Evolutionary conservation across 495 filamentous ascomycete species (phyloP).

Genomic region (Penicillium odoratum): DNA sequence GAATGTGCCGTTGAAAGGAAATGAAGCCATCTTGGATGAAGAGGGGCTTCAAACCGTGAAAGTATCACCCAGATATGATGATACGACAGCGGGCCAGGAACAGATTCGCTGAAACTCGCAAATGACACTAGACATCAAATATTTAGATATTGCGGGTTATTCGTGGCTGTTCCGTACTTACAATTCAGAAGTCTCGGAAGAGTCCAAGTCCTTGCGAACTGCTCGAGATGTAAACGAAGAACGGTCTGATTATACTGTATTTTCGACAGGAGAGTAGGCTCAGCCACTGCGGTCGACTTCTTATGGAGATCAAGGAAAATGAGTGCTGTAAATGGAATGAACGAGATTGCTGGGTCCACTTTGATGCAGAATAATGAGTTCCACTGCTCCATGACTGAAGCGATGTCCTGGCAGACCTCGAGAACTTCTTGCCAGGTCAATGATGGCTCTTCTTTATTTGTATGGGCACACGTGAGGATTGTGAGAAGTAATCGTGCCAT

Average conservation of each 20-base stretch:
- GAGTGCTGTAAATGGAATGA: conserved; percentile 20
- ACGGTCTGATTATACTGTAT: conserved; percentile 17
- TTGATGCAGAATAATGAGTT: conserved; percentile 18
- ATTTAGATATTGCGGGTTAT: neutral
- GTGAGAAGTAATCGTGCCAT: conserved; percentile 16
- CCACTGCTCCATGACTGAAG: conserved; percentile 18
- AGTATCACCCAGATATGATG: conserved; percentile 11
- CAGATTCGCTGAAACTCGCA: conserved; percentile 13
- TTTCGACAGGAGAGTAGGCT: neutral
- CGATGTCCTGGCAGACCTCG: conserved; percentile 19
- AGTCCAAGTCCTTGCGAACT: conserved; percentile 20
- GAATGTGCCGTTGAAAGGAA: conserved; percentile 15
- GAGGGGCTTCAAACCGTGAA: conserved; percentile 20
- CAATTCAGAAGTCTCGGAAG: conserved; percentile 17
- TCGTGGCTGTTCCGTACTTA: conserved; percentile 5
- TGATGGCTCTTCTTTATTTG: conserved; percentile 14
- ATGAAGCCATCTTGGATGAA: conserved; percentile 18
- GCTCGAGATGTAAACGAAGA: conserved; percentile 16
- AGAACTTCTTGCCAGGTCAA: conserved; percentile 21
- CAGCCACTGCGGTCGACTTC: conserved; percentile 3
- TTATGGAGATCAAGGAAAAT: conserved; percentile 23
- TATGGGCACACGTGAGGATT: conserved; percentile 1
- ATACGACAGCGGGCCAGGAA: conserved; percentile 11
- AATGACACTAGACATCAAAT: conserved; percentile 15
- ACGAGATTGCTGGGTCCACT: conserved; percentile 23